Evolutionary conservation across 192 early-diverging fungal species (phyloP), one percentile per base, ranked within the genome.

Genomic region (Coemansia sp.): DNA sequence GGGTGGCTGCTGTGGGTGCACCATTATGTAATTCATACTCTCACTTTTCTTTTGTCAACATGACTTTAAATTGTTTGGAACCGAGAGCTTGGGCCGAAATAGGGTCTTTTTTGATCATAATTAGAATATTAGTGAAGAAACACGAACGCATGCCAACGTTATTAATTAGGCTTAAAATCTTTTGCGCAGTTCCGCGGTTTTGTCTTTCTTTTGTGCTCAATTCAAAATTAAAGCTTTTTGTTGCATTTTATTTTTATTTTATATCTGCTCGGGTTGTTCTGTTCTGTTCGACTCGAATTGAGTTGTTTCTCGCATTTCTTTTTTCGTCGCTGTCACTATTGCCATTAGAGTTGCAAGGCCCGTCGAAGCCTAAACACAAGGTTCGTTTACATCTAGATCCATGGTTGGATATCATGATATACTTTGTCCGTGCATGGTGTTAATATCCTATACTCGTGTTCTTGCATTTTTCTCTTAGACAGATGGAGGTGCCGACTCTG

Each of bases 1-100:
- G 38, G 68, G 70, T 0, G 53, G 60, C 30, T 82, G 40, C 40
- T 42, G 40, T 42, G 40, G 40, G 14, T 42, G 40, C 40, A 42
- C 40, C 40, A 42, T 42, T 28, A 75, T 81, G 79, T 82, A 76
- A 66, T 67, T 21, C 19, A 49, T 49, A 49, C 19, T 19, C 17
- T 43, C 14, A 19, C 14, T 47, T 21, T 47, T 49, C 21, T 21
- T n/a, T 13, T 46, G 3, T 21, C 8, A 21, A 21, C 9, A 49
- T 49, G n/a, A 17, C 19, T 49, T n/a, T 9, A 9, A 49, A 2
- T 49, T 19, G 47, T 49, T 19, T n/a, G 4, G n/a, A 47, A 2
- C 44, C 44, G 14, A 47, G 40, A 42, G 7, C 40, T 42, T 42
- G 40, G 9, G 13, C 14, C 40, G 6, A 37, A 37, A 37, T 37